A percentile compares a stretch with the other conserved stretches of the same genome.
Conservation (phyloP, 805 yeast species). For the Torulaspora gathmanii region DNA sequence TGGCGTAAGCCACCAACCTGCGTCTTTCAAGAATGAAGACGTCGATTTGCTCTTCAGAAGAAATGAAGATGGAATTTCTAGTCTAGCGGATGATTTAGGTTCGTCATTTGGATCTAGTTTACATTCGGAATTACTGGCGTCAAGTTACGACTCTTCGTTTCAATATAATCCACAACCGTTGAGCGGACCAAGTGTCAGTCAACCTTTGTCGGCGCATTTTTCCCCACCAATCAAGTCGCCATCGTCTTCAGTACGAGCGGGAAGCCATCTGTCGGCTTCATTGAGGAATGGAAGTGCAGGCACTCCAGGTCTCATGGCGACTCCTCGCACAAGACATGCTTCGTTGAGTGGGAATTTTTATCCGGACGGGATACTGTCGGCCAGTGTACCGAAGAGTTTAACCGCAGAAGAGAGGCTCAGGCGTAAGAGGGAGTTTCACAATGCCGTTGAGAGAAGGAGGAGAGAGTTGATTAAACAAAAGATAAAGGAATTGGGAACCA, state of each 20-base stretch:
- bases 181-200: slow-evolving; percentile 9
- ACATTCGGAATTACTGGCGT: slow-evolving; percentile 24
- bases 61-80: slow-evolving; percentile 21
- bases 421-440: slow-evolving; percentile 83
- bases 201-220: slow-evolving; percentile 14
- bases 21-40: slow-evolving; percentile 1
- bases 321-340: slow-evolving; percentile 33
- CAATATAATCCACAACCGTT: slow-evolving; percentile 25
- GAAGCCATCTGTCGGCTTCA: slow-evolving; percentile 30
- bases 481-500: slow-evolving; percentile 73
- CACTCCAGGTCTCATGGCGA: slow-evolving; percentile 20
- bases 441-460: slow-evolving; percentile 89
- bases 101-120: slow-evolving; percentile 33
- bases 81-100: slow-evolving; percentile 27
- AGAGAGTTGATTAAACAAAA: slow-evolving; percentile 86
- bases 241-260: slow-evolving; percentile 34
- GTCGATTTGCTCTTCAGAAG: slow-evolving; percentile 22
- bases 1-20: slow-evolving; percentile 1
- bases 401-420: slow-evolving; percentile 60
- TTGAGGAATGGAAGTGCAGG: slow-evolving; percentile 24
- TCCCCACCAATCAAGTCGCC: slow-evolving; percentile 31
- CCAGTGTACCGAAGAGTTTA: slow-evolving; percentile 22
- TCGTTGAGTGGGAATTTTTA: slow-evolving; percentile 33
- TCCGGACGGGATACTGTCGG: slow-evolving; percentile 13
- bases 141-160: slow-evolving; percentile 29